Conservation (phyloP, 495 filamentous ascomycete genomes). For the Trypethelium eluteriae region DNA sequence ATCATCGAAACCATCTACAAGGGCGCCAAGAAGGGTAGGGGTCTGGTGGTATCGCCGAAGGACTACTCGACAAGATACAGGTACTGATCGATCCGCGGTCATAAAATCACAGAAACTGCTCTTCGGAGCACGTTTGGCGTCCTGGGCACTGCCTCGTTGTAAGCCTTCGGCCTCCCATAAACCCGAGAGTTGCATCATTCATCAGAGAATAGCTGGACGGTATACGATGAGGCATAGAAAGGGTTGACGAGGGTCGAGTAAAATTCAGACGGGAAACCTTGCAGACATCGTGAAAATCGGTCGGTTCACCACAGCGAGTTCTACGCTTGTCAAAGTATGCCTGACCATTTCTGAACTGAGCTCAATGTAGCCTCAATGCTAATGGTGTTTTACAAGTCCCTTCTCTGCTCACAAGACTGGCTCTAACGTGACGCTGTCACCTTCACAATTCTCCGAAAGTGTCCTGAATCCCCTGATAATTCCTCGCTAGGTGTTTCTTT, state of each 20-base stretch:
- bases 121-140: background rate
- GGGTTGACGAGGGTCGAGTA: background rate
- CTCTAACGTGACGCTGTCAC: background rate
- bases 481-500: no score
- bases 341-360: background rate
- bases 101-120: background rate
- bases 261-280: background rate
- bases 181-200: background rate
- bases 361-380: background rate
- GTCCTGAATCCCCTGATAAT: no score
- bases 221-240: background rate
- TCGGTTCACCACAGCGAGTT: background rate
- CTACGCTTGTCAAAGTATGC: background rate
- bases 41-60: constrained; percentile 94
- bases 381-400: background rate
- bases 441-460: no score
- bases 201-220: background rate
- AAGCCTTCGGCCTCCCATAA: no score
- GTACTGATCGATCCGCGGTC: constrained; percentile 42
- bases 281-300: background rate
- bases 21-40: constrained; percentile 92
- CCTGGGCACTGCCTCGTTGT: background rate
- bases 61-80: constrained; percentile 81
- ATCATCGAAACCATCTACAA: constrained; percentile 98
- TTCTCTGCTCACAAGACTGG: background rate